phyloP scores from a whole-genome alignment of 805 yeast genomes.

The Barnettozyma pratensis region DNA sequence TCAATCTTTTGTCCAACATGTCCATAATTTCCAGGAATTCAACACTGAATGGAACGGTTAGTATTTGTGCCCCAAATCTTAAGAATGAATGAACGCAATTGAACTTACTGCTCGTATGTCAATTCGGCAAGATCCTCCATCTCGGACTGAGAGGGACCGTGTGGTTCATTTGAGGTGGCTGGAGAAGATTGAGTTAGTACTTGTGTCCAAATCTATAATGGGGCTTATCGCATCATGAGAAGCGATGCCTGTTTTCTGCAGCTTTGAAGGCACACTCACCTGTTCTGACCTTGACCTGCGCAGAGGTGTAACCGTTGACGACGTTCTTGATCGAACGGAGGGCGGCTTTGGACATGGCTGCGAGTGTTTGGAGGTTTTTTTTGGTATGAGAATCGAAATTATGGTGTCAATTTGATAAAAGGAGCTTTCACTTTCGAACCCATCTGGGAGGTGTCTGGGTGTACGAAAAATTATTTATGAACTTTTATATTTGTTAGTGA shows the following conservation, averaged over 20 bases:
- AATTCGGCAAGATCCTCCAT: slow-evolving; percentile 79
- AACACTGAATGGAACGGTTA: slow-evolving; percentile 29
- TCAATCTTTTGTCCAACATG: slow-evolving; percentile 84
- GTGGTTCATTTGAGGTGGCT: slow-evolving; percentile 84
- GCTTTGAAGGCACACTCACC: slow-evolving; percentile 16
- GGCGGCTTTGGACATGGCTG: slow-evolving; percentile 64
- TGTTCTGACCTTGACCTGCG: slow-evolving; percentile 84
- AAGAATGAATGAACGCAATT: neutral
- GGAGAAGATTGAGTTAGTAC: neutral
- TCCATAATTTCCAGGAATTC: slow-evolving; percentile 90
- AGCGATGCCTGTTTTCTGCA: neutral
- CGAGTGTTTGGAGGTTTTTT: neutral
- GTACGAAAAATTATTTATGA: neutral
- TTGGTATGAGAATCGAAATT: neutral
- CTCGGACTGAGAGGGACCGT: slow-evolving; percentile 75
- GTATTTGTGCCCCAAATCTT: neutral
- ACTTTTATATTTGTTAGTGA: neutral
- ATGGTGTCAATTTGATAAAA: neutral
- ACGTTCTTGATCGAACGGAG: slow-evolving; percentile 78
- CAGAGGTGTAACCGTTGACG: slow-evolving; percentile 74
- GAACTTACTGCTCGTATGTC: slow-evolving; percentile 50
- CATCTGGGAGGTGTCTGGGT: slow-evolving; percentile 6
- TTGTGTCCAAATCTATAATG: neutral
- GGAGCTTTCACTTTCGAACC: neutral
- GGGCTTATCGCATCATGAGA: neutral